phyloP scores from a whole-genome alignment of 1,284 basidiomycete species.

The Pisolithus thermaeus region DNA sequence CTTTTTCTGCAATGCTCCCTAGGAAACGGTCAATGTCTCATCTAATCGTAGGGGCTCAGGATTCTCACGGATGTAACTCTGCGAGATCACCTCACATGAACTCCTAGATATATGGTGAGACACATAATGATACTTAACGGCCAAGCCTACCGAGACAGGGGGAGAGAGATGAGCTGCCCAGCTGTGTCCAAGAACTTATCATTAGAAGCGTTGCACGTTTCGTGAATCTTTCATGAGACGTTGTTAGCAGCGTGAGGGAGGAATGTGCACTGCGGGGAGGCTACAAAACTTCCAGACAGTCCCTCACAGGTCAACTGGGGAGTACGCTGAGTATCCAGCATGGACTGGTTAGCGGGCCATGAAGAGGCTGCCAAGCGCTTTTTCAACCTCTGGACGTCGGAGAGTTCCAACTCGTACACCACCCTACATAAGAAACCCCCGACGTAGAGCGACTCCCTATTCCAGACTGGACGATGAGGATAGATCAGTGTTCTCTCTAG shows the following conservation, averaged over 20 bases:
- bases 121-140: neutral
- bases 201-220: too few relatives aligned
- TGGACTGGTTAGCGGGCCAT: constrained; percentile 1
- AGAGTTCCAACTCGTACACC: too few relatives aligned
- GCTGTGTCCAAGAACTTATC: too few relatives aligned
- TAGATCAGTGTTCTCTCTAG: too few relatives aligned
- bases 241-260: too few relatives aligned
- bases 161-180: neutral
- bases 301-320: neutral
- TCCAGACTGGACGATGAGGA: too few relatives aligned
- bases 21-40: neutral
- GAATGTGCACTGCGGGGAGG: too few relatives aligned
- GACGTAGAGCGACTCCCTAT: too few relatives aligned
- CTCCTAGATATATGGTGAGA: constrained; percentile 7
- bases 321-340: constrained; percentile 1
- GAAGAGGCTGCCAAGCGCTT: constrained; percentile 6
- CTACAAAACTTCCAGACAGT: too few relatives aligned
- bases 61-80: constrained; percentile 52
- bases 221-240: too few relatives aligned
- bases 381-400: constrained; percentile 2
- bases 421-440: too few relatives aligned
- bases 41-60: neutral
- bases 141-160: constrained; percentile 16
- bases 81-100: constrained; percentile 44
- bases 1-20: constrained; percentile 71